Base-by-base conservation (phyloP, 106 monocot species). In the Allium cepa region DNA sequence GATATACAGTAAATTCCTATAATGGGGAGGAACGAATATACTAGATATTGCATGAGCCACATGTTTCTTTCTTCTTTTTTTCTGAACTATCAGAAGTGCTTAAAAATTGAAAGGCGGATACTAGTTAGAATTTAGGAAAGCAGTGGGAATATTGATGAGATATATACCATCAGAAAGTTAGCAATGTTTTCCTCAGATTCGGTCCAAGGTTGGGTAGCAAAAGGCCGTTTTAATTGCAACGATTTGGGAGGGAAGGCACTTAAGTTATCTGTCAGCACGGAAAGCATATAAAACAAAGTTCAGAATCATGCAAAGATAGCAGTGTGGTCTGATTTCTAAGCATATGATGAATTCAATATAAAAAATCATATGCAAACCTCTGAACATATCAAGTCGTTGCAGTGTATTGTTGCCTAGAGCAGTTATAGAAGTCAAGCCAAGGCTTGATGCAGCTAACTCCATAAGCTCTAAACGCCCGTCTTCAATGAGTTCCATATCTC, bases 381-480 rank as follows among this genome's bases (percentile, higher is more conserved):
- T 77, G 55, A 87, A 88, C 47, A 74, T 52, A 73, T 97, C 72
- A 59, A 97, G 86, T 26, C 87, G 79, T 49, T 89, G 79, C 72
- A 97, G 56, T 45, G 84, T 84, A 26, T 89, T 89, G 71, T 80
- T 76, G 52, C 92, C 97, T 15, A 97, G 84, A 67, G 78, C 48
- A 36, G 87, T 68, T 77, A 92, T 87, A 48, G 97, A 89, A 7
- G 88, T 66, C 26, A 97, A 79, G 22, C 84, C 88, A 71, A 89
- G 92, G 53, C 77, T 82, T 50, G 77, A 73, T 65, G 97, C 84
- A 79, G 92, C 92, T 58, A 97, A 67, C 64, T 97, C 97, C 97
- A 97, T 92, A 49, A 97, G 84, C 72, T 97, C 97, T 69, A 97
- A 84, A 5, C 89, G 86, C 47, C 92, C 97, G 83, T 97, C 97